A percentile compares a stretch with the other conserved stretches of the same genome.
These are phyloP conservation scores for Laburnicola sp. DNA, from an alignment of 2,329 filamentous ascomycete species.

Conservation along the genomic window DNA sequence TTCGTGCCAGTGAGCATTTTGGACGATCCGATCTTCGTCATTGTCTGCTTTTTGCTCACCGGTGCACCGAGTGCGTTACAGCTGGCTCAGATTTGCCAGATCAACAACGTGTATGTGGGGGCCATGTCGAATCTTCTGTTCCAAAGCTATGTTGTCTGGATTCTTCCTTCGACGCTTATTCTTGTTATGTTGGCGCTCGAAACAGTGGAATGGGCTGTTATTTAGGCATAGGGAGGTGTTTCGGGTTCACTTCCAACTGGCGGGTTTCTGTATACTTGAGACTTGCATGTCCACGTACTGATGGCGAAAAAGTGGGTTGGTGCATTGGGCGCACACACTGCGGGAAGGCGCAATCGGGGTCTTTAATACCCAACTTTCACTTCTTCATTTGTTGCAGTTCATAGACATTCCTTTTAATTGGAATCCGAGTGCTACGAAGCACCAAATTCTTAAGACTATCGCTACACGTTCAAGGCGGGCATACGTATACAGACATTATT, in stretches of 20 bases:
- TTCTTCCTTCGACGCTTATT: constrained; percentile 87
- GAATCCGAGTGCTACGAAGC: too few relatives aligned
- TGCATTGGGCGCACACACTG: not conserved
- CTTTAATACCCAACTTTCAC: constrained; percentile 6
- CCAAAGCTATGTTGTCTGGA: constrained; percentile 97
- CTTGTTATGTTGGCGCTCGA: constrained; percentile 91
- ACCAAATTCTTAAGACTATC: too few relatives aligned
- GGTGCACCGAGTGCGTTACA: constrained; percentile 93
- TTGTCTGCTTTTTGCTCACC: constrained; percentile 94
- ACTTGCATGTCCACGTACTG: not conserved
- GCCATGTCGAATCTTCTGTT: constrained; percentile 93
- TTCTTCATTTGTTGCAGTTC: not conserved
- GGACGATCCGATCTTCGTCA: constrained; percentile 96
- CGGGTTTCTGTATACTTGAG: not conserved
- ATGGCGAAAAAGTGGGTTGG: not conserved
- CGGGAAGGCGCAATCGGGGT: not conserved
- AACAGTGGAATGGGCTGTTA: constrained; percentile 83
- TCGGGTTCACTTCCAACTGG: not conserved
- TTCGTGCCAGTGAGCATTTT: constrained; percentile 91
- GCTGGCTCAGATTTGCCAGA: constrained; percentile 96
- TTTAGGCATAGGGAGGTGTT: constrained; percentile 3
- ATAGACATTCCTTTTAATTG: too few relatives aligned
- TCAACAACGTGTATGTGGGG: constrained; percentile 93
- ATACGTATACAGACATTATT: too few relatives aligned
- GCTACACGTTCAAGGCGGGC: too few relatives aligned